Conservation (phyloP, 345 rosid genomes). For the Dimocarpus longan region DNA sequence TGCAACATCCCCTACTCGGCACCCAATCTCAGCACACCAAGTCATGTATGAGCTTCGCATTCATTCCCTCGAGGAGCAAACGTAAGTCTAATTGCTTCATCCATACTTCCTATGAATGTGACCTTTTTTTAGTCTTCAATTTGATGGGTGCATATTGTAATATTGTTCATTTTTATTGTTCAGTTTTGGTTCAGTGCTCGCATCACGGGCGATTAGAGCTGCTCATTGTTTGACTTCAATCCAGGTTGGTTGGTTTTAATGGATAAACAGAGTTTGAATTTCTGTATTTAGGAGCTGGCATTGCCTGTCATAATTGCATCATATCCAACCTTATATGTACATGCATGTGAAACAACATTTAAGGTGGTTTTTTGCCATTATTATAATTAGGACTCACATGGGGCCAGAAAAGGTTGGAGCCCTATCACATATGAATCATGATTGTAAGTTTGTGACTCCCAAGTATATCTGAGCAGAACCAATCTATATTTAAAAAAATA, state of each 20-base stretch:
- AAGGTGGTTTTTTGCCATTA: not conserved
- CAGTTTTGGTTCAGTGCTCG: conserved; percentile 89
- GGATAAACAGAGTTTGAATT: not conserved
- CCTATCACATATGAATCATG: not conserved
- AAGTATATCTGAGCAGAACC: not conserved
- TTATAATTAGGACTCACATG: not conserved
- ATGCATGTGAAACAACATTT: not conserved
- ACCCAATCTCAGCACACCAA: conserved; percentile 90
- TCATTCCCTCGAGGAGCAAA: conserved; percentile 90
- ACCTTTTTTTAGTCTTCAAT: conserved; percentile 2
- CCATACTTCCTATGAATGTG: conserved; percentile 2
- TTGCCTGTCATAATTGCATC: not conserved
- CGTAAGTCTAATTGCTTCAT: conserved; percentile 49
- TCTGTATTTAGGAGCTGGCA: not conserved
- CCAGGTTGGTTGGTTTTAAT: conserved; percentile 60
- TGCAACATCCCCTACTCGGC: conserved; percentile 93
- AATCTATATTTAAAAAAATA: not conserved
- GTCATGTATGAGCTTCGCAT: conserved; percentile 97
- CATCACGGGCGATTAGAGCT: conserved; percentile 89
- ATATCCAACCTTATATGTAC: not conserved
- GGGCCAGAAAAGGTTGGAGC: not conserved
- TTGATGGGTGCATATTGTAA: conserved; percentile 19
- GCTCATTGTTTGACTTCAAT: conserved; percentile 98
- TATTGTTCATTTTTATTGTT: conserved; percentile 23
- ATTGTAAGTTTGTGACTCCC: not conserved